phyloP scores from a whole-genome alignment of 164 flowering plant genomes.

The Berberis vulgaris region DNA sequence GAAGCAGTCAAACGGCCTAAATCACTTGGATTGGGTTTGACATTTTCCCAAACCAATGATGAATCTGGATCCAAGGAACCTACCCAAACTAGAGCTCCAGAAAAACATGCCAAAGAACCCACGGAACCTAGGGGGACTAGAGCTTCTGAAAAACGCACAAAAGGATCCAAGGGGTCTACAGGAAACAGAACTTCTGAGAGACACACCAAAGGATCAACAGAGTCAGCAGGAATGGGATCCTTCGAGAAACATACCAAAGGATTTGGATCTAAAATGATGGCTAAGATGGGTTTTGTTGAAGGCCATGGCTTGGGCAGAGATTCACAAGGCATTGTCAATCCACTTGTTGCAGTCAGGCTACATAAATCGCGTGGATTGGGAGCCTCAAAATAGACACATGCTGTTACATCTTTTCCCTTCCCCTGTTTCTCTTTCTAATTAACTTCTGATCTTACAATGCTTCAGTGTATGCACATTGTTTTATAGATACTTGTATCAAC shows the following conservation, averaged over 20 bases:
- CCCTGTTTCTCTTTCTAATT: no score
- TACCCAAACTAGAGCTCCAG: neutral
- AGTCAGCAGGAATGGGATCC: conserved; percentile 7
- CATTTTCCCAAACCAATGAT: conserved; percentile 27
- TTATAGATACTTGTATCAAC: no score
- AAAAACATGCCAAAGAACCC: conserved; percentile 14
- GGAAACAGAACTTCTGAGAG: neutral
- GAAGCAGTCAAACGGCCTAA: conserved; percentile 75
- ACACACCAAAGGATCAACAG: neutral
- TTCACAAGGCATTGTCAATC: conserved; percentile 57
- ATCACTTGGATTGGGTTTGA: conserved; percentile 74
- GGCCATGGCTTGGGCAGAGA: conserved; percentile 63
- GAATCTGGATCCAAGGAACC: conserved; percentile 2
- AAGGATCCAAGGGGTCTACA: neutral
- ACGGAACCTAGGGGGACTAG: conserved; percentile 13
- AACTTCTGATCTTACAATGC: no score
- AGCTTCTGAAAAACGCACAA: conserved; percentile 8
- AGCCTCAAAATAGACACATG: conserved; percentile 15
- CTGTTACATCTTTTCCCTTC: neutral
- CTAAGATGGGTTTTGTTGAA: conserved; percentile 69
- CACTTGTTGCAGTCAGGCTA: conserved; percentile 48
- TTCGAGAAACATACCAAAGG: conserved; percentile 16
- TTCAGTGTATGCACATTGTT: no score
- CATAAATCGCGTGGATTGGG: conserved; percentile 76
- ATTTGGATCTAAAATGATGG: conserved; percentile 73